phyloP scores from a whole-genome alignment of 768 basidiomycete genomes.

The Piloderma croceum region DNA sequence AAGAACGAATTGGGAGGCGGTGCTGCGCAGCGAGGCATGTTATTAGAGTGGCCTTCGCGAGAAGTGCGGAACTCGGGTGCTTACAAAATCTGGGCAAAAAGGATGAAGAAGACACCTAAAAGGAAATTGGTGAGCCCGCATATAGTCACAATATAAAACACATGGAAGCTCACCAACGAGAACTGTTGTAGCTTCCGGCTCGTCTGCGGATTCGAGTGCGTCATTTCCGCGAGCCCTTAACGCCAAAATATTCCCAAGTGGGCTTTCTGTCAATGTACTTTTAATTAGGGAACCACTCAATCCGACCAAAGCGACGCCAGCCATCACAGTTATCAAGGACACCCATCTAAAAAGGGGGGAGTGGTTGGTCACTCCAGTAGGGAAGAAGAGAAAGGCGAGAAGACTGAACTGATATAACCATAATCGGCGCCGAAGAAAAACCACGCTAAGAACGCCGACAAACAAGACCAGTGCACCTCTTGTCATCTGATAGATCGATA shows the following conservation, averaged over 20 bases:
- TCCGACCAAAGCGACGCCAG: slow-evolving; percentile 80
- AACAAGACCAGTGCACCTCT: slow-evolving; percentile 90
- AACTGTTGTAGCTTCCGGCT: slow-evolving; percentile 62
- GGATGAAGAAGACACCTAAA: slow-evolving; percentile 80
- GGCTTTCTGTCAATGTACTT: slow-evolving; percentile 46
- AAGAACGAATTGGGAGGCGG: slow-evolving; percentile 87
- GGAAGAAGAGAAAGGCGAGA: slow-evolving; percentile 2
- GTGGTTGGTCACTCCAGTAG: slow-evolving; percentile 8
- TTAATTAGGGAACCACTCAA: slow-evolving; percentile 86
- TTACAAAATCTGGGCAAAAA: slow-evolving; percentile 94
- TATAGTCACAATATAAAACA: slow-evolving; percentile 10
- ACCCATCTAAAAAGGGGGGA: slow-evolving; percentile 58
- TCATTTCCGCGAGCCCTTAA: slow-evolving; percentile 22
- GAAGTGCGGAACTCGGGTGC: slow-evolving; percentile 23
- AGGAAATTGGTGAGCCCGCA: slow-evolving; percentile 15
- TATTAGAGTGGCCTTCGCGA: slow-evolving; percentile 2
- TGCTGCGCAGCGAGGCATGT: slow-evolving; percentile 40
- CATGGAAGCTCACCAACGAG: slow-evolving; percentile 54
- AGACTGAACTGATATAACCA: slow-evolving; percentile 76
- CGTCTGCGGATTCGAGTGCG: slow-evolving; percentile 43
- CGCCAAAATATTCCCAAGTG: slow-evolving; percentile 11
- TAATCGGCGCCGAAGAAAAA: slow-evolving; percentile 82
- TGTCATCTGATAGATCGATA: slow-evolving; percentile 97
- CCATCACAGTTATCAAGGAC: slow-evolving; percentile 83
- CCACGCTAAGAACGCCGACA: slow-evolving; percentile 84